Evolutionary conservation across 1,284 basidiomycete genomes (phyloP).

Genomic region (Tilletia setariae): DNA sequence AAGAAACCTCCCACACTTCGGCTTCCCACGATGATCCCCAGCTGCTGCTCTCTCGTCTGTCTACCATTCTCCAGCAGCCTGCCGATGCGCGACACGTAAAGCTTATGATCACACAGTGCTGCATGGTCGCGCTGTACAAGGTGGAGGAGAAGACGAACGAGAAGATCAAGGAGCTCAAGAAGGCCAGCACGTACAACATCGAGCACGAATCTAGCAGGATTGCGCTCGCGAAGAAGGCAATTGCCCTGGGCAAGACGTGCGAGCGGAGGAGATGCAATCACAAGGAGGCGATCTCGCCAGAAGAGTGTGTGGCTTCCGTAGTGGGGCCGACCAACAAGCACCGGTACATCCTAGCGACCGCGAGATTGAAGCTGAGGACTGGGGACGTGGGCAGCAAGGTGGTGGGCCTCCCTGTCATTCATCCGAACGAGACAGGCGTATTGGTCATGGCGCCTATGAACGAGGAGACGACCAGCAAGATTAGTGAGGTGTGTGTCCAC

Average conservation of each 20-base stretch:
- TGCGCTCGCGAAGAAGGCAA: not conserved
- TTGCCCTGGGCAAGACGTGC: not conserved
- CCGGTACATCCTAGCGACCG: constrained; percentile 45
- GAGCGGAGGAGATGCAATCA: constrained; percentile 70
- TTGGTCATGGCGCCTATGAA: constrained; percentile 53
- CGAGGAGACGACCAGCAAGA: constrained; percentile 33
- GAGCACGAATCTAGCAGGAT: too few species aligned
- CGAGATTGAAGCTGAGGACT: constrained; percentile 29
- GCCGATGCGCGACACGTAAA: constrained; percentile 40
- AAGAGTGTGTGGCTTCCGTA: constrained; percentile 78
- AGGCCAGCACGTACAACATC: too few species aligned
- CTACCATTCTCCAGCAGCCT: constrained; percentile 33
- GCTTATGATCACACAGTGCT: constrained; percentile 52
- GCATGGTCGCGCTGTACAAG: constrained; percentile 49
- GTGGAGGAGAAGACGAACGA: constrained; percentile 16
- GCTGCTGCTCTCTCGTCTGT: constrained; percentile 20
- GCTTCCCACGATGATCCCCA: not conserved
- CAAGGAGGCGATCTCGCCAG: constrained; percentile 70
- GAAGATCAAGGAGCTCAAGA: constrained; percentile 54
- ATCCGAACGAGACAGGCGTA: constrained; percentile 46
- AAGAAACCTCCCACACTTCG: constrained; percentile 23
- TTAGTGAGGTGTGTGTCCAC: constrained; percentile 42
- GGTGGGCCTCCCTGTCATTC: constrained; percentile 43
- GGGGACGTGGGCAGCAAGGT: constrained; percentile 28
- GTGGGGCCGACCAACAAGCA: constrained; percentile 57